Conservation (phyloP, 2,329 filamentous ascomycete species). For the Drechslera avenae region DNA sequence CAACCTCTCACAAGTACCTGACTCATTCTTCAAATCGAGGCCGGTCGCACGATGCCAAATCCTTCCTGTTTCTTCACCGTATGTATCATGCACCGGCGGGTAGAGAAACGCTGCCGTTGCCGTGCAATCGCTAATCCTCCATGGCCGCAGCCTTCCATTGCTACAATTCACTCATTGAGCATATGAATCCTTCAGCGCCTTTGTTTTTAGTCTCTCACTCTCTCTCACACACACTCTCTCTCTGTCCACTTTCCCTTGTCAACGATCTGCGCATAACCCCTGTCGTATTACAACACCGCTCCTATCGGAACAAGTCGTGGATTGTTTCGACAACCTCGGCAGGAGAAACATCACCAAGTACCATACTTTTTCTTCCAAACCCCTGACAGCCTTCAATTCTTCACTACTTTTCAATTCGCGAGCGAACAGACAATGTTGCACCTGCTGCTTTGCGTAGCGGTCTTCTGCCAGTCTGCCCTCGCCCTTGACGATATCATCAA, state of each 20-base stretch:
- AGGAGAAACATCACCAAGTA: conserved; percentile 4
- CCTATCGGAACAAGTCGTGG: conserved; percentile 1
- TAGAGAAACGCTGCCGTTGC: neutral
- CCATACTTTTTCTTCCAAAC: neutral
- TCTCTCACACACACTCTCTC: too few species aligned
- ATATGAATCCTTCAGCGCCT: conserved; percentile 5
- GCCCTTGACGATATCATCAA: conserved; percentile 58
- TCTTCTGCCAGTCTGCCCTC: conserved; percentile 27
- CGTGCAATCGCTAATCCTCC: neutral
- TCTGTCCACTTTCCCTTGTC: neutral
- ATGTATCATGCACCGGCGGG: neutral
- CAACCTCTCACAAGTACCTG: neutral
- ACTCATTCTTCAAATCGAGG: conserved; percentile 8
- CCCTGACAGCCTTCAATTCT: neutral
- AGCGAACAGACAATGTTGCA: conserved; percentile 21
- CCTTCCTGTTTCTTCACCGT: neutral
- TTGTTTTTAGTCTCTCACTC: neutral
- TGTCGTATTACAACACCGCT: conserved; percentile 3
- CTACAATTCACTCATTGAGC: neutral
- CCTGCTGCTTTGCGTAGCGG: conserved; percentile 30
- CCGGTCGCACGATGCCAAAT: conserved; percentile 3
- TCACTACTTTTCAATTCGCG: neutral
- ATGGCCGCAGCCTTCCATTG: neutral
- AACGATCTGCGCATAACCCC: neutral
- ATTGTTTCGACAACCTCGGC: neutral